A percentile compares a stretch with the other conserved stretches of the same genome.
Conservation (phyloP, 495 filamentous ascomycete species). For the Aspergillus kassunensis region DNA sequence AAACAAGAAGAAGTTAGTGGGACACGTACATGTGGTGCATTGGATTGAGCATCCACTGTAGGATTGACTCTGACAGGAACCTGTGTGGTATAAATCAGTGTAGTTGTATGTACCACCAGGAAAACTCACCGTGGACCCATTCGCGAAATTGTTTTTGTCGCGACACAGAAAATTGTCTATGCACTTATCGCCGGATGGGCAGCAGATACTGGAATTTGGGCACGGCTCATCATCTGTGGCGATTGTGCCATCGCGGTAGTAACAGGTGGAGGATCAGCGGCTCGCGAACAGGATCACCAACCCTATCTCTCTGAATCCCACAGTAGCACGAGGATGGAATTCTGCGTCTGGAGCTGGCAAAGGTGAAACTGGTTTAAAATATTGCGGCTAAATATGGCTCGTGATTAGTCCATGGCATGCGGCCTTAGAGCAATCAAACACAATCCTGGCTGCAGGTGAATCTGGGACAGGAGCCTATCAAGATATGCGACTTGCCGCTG, state of each 20-base stretch:
- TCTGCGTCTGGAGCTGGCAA: too few species aligned
- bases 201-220: conserved; percentile 1
- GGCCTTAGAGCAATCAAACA: too few species aligned
- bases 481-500: background rate
- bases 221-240: background rate
- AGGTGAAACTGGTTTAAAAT: too few species aligned
- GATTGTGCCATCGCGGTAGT: background rate
- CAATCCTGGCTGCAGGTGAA: too few species aligned
- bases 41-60: background rate
- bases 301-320: too few species aligned
- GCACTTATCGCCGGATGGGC: background rate
- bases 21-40: background rate
- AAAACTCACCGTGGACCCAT: background rate
- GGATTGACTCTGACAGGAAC: background rate
- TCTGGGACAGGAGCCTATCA: background rate
- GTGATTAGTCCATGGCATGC: too few species aligned
- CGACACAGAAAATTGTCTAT: background rate
- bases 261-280: too few species aligned
- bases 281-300: too few species aligned
- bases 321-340: too few species aligned
- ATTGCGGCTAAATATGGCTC: too few species aligned
- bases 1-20: background rate
- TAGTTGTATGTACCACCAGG: background rate
- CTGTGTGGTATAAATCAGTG: background rate
- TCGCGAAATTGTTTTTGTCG: background rate